phyloP scores from a whole-genome alignment of 2,329 filamentous ascomycete genomes.

The Aspergillus eucalypticola region DNA sequence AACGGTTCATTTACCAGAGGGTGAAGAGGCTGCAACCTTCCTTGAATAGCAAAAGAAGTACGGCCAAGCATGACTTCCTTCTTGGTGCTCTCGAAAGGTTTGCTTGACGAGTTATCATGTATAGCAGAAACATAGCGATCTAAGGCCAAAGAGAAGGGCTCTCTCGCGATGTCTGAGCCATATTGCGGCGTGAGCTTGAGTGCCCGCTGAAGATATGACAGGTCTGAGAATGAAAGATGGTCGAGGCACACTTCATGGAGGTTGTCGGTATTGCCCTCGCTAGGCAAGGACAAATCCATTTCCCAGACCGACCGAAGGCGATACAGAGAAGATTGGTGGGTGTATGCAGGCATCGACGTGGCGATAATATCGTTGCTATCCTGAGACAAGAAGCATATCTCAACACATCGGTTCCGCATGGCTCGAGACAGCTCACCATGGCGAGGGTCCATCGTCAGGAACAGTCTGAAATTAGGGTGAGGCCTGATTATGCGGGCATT shows the following conservation, averaged over 20 bases:
- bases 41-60: conserved; percentile 28
- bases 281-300: conserved; percentile 15
- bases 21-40: conserved; percentile 37
- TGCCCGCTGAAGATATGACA: conserved; percentile 36
- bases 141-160: conserved; percentile 23
- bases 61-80: conserved; percentile 27
- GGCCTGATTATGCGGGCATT: conserved; percentile 77
- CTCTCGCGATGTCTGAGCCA: conserved; percentile 11
- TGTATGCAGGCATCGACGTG: conserved; percentile 36
- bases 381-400: conserved; percentile 70
- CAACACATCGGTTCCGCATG: conserved; percentile 93
- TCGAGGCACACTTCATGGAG: conserved; percentile 37
- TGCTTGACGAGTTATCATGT: conserved; percentile 33
- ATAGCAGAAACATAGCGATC: conserved; percentile 36
- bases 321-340: conserved; percentile 42
- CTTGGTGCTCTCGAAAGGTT: conserved; percentile 26
- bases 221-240: conserved; percentile 38
- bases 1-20: conserved; percentile 44
- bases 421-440: conserved; percentile 93
- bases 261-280: conserved; percentile 17
- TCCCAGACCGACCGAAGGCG: conserved; percentile 40
- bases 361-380: conserved; percentile 24
- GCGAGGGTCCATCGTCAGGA: conserved; percentile 87
- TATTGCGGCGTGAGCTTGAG: conserved; percentile 25
- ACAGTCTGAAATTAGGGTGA: conserved; percentile 85